Percentiles rank a stretch among this genome's conserved stretches.
Conservation (phyloP, 257 asterid species). For the Marsdenia floribunda region DNA sequence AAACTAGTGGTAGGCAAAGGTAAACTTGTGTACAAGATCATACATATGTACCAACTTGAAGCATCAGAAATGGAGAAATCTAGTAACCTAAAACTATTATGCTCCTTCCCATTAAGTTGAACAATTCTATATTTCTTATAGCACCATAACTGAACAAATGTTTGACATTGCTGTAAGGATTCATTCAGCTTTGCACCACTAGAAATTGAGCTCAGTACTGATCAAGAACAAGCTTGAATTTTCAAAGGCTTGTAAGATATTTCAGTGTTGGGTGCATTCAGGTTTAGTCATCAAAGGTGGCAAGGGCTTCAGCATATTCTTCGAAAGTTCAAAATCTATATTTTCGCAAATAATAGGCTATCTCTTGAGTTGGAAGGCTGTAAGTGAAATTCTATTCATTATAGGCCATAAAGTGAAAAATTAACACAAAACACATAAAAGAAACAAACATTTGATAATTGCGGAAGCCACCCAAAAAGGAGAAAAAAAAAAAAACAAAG, state of each 20-base stretch:
- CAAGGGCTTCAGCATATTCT: neutral
- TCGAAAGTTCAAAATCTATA: neutral
- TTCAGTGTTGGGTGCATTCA: neutral
- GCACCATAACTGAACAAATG: neutral
- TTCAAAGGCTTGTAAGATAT: neutral
- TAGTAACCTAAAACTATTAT: neutral
- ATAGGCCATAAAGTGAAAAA: neutral
- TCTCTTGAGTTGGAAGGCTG: neutral
- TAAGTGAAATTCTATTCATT: neutral
- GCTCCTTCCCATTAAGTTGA: neutral
- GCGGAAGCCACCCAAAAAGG: neutral
- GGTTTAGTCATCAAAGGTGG: neutral
- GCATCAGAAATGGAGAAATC: neutral
- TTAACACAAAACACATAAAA: neutral
- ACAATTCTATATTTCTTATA: neutral
- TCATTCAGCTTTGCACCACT: neutral
- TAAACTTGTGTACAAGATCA: neutral
- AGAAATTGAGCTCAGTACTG: neutral
- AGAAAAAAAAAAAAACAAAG: neutral
- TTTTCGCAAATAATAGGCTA: neutral
- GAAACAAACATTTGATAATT: neutral
- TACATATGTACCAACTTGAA: neutral
- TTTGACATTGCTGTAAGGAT: neutral
- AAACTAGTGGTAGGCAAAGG: neutral
- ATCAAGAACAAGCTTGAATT: neutral